phyloP scores from a whole-genome alignment of 768 basidiomycete species.

The Suillus fuscotomentosus region DNA sequence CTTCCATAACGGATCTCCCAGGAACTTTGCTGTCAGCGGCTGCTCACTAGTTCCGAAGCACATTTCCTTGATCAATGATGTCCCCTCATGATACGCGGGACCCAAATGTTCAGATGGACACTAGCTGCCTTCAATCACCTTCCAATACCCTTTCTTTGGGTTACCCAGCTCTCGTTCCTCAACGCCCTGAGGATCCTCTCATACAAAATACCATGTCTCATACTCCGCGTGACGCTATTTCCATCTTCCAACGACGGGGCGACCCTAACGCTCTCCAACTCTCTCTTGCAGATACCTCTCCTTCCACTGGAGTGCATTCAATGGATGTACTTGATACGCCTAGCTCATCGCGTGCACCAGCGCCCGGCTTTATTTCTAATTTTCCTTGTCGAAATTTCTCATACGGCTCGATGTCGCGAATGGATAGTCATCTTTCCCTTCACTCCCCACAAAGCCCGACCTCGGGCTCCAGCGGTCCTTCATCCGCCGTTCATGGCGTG shows the following conservation, averaged over 20 bases:
- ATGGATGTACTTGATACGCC: constrained; percentile 28
- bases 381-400: constrained; percentile 32
- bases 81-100: constrained; percentile 18
- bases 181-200: constrained; percentile 15
- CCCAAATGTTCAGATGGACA: constrained; percentile 20
- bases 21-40: constrained; percentile 2
- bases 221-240: constrained; percentile 31
- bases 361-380: constrained; percentile 42
- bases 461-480: constrained; percentile 30
- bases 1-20: background rate
- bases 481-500: constrained; percentile 38
- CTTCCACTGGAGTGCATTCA: constrained; percentile 33
- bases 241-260: constrained; percentile 35
- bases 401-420: constrained; percentile 38
- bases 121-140: constrained; percentile 14
- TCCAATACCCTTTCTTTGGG: constrained; percentile 9
- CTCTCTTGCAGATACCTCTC: constrained; percentile 36
- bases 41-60: constrained; percentile 10
- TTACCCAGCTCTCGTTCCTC: constrained; percentile 13
- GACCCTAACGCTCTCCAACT: constrained; percentile 38
- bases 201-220: constrained; percentile 14
- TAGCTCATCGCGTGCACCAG: constrained; percentile 19
- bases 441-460: constrained; percentile 20
- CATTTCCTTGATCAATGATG: constrained; percentile 14
- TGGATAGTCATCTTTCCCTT: constrained; percentile 31